Percentiles rank a stretch among this genome's conserved stretches.
Evolutionary conservation across 148 eudicot genomes (phyloP).

Genomic region (Rhododendron williamsianum): DNA sequence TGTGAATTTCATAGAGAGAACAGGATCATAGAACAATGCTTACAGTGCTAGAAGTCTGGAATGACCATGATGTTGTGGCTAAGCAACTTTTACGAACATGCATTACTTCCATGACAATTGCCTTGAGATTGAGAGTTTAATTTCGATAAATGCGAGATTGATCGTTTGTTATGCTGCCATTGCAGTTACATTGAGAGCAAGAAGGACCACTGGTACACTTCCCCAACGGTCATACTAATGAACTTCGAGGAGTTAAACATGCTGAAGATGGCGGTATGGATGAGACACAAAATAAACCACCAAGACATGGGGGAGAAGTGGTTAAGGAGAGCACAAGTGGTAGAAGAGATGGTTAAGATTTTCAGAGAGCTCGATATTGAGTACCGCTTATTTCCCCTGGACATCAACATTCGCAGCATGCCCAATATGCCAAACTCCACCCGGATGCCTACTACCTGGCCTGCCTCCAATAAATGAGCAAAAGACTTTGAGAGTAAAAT

Average conservation of each 20-base stretch:
- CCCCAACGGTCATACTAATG: constrained; percentile 42
- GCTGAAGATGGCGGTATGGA: constrained; percentile 52
- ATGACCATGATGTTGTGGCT: background rate
- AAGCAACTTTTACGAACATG: background rate
- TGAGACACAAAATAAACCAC: constrained; percentile 58
- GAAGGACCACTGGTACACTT: constrained; percentile 64
- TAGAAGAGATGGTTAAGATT: constrained; percentile 58
- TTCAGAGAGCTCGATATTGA: constrained; percentile 60
- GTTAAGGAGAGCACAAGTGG: constrained; percentile 36
- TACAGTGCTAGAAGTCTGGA: background rate
- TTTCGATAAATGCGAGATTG: background rate
- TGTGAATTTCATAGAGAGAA: background rate
- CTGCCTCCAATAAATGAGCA: constrained; percentile 1
- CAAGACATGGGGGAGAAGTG: constrained; percentile 62
- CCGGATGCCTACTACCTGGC: constrained; percentile 26
- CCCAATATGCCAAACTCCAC: constrained; percentile 22
- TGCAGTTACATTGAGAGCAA: constrained; percentile 54
- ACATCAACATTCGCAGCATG: constrained; percentile 37
- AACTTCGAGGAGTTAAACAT: constrained; percentile 30
- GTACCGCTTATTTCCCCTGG: constrained; percentile 42
- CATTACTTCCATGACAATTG: background rate
- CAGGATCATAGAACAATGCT: background rate
- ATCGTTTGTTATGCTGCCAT: background rate
- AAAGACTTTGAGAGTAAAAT: background rate
- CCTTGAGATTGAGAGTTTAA: background rate